Evolutionary conservation across 345 rosid species (phyloP), one percentile per base, ranked within the genome.

Genomic region (Brassica nigra): DNA sequence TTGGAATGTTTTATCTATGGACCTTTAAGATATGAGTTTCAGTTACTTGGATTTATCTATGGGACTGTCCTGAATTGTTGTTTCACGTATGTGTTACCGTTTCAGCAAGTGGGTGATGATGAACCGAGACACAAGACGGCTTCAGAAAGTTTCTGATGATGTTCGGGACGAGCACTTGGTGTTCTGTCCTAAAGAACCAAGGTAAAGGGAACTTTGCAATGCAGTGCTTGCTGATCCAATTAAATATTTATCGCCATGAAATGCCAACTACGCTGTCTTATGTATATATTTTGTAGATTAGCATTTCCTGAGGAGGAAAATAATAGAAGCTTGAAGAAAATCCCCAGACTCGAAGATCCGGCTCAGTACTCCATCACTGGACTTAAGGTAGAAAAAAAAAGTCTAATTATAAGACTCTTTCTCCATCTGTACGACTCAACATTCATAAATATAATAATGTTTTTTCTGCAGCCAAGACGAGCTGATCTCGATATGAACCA

Each of bases 61-160:
- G 39, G 28, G 52, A 20, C 37, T 66, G 28, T 73, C 39, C 3
- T 79, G 42, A 36, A 58, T n/a, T 73, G 5, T 67, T 68, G 42
- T 31, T 0, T 58, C 52, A 20, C 23, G 2, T 54, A 8, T 64
- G 30, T 65, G 27, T 54, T 72, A 5, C 42, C 71, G 66, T 90
- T 74, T 80, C 93, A 95, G 98, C 83, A 93, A 95, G 85, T 95
- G 99, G 99, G 96, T 95, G 81, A 95, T 93, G 99, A 95, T 95
- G 98, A 95, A 93, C 83, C 90, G 88, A 76, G 91, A 91, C 79
- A 95, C 97, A 14, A 90, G 99, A 78, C 88, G 94, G 78, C 94
- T 95, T 37, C 97, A 93, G 86, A 95, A 95, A 88, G 96, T 93
- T 59, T 85, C 78, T 6, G 98, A 95, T 80, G 97, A 93, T 15